phyloP scores from a whole-genome alignment of 2,329 filamentous ascomycete genomes.

The Dactylellina parvicollis region DNA sequence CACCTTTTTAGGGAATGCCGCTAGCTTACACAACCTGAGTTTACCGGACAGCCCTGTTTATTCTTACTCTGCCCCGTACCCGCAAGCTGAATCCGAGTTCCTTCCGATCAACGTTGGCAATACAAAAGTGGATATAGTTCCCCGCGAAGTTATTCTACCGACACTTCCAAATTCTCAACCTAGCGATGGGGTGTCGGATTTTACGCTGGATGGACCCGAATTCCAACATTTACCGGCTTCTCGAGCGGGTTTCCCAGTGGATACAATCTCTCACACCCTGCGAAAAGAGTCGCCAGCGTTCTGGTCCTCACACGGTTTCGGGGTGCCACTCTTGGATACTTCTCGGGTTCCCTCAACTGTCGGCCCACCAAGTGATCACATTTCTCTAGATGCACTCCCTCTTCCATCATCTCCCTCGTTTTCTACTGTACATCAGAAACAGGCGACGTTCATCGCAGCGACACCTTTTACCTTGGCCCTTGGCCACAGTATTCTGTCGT shows the following conservation, averaged over 20 bases:
- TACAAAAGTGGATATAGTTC: too few relatives aligned
- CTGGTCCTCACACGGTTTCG: neutral
- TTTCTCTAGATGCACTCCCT: neutral
- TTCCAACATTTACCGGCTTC: constrained; percentile 1
- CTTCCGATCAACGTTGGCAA: too few relatives aligned
- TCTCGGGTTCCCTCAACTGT: neutral
- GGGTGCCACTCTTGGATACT: neutral
- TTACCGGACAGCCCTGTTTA: constrained; percentile 22
- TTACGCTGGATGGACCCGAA: neutral
- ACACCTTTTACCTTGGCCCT: neutral
- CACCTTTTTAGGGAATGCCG: neutral
- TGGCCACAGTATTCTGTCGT: neutral
- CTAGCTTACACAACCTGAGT: neutral
- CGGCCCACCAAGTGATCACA: neutral
- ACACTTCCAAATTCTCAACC: neutral
- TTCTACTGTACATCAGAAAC: neutral
- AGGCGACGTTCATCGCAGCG: neutral
- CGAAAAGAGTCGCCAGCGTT: neutral
- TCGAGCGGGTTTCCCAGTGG: neutral
- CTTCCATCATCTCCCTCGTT: constrained; percentile 5
- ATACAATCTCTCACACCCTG: neutral
- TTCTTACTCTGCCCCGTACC: neutral
- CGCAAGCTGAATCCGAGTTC: too few relatives aligned
- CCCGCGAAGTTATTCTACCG: neutral
- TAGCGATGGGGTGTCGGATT: neutral